Base-by-base conservation (phyloP, 202 grass and related monocot genomes). In the Musa balbisiana region DNA sequence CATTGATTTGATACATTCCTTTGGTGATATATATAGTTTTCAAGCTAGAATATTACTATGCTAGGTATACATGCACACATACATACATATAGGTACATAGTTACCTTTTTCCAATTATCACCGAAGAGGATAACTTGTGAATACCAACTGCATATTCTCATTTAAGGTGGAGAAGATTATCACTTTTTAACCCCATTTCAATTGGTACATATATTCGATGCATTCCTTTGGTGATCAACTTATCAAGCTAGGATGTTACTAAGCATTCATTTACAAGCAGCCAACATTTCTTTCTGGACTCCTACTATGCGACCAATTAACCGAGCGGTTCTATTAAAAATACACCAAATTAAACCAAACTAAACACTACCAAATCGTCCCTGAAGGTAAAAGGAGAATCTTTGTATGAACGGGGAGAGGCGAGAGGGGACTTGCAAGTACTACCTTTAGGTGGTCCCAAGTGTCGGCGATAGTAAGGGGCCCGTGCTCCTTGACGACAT, bases 391-490 rank as follows among this genome's bases (percentile, higher is more conserved):
- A 77, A 16, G 26, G 20, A 71, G 5, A 25, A 11, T n/a, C 33
- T n/a, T 70, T 70, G n/a, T 19, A 33, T 11, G 21, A 12, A 22
- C 24, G 1, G 33, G 25, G 51, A n/a, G 29, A 69, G 19, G 19
- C 12, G 19, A 10, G 8, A 24, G 8, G 4, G 52, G 11, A 3
- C 50, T 9, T 52, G n/a, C 8, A 11, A 19, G 10, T 58, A 22
- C 21, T 79, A 92, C 93, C 88, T 91, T 91, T 76, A 97, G 70
- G 73, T 89, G 90, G 8, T 89, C 90, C 93, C 93, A 91, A 16
- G 91, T 86, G 76, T 97, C 88, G 52, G 82, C 70, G 78, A 92
- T 85, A 69, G 93, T 97, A 86, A 92, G 90, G 51, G 90, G 93
- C 2, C 90, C 90, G 73, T 92, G 93, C 84, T 97, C 90, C 82